These are phyloP conservation scores for Ajuga chamaepitys DNA, from an alignment of 257 asterid species.

Conservation along the genomic window DNA sequence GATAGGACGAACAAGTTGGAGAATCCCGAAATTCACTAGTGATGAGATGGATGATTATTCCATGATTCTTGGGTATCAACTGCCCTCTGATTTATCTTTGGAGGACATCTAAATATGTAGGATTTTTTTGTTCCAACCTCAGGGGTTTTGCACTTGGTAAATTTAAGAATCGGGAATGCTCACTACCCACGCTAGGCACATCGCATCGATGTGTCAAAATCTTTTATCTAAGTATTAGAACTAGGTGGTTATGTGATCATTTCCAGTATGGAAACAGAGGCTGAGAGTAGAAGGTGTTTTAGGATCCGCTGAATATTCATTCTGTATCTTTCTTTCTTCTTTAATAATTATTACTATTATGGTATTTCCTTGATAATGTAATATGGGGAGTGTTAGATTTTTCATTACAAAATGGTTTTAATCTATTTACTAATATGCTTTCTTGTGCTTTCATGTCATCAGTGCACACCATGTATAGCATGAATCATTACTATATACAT, in stretches of 20 bases:
- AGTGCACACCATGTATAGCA: not conserved
- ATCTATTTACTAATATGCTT: too few relatives aligned
- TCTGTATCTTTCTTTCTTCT: not conserved
- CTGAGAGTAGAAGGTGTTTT: too few relatives aligned
- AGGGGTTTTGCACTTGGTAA: not conserved
- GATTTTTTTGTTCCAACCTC: not conserved
- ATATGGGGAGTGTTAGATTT: not conserved
- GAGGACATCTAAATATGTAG: constrained; percentile 36
- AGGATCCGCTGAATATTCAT: not conserved
- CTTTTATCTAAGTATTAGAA: too few relatives aligned
- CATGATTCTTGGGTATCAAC: constrained; percentile 62
- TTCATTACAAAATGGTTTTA: not conserved
- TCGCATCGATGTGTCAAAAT: too few relatives aligned
- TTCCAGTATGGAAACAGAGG: too few relatives aligned
- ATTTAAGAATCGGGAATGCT: not conserved
- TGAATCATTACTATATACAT: too few relatives aligned
- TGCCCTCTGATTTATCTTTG: constrained; percentile 55
- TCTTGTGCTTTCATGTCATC: not conserved
- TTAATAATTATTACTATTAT: not conserved
- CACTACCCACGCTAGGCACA: too few relatives aligned
- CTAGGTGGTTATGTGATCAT: too few relatives aligned
- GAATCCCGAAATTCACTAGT: constrained; percentile 74
- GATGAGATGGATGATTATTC: constrained; percentile 85
- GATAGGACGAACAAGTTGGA: constrained; percentile 38
- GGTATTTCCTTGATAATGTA: not conserved